These are phyloP conservation scores for Mycena maculata DNA, from an alignment of 768 basidiomycete species.

Conservation along the genomic window DNA sequence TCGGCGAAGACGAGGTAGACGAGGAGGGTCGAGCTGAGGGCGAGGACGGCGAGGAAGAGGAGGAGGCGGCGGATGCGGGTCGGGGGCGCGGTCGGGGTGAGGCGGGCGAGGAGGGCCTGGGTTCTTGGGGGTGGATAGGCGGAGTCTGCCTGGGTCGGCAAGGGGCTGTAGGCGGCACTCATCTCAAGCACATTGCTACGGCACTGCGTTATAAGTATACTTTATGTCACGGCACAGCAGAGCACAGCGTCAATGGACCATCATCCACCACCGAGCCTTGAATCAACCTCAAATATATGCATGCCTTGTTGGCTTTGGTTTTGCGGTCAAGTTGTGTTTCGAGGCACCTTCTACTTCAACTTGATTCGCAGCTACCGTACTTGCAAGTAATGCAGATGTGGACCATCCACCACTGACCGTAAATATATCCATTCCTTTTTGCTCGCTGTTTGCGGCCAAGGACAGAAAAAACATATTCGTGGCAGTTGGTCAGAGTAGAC, in stretches of 20 bases:
- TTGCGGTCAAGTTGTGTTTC: too few species aligned
- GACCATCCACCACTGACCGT: constrained; percentile 7
- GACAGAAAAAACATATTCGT: too few species aligned
- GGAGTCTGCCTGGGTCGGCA: constrained; percentile 13
- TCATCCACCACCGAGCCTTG: too few species aligned
- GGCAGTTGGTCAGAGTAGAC: too few species aligned
- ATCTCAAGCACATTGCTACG: too few species aligned
- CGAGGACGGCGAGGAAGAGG: constrained; percentile 19
- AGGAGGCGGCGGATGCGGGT: constrained; percentile 27
- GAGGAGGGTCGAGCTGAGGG: constrained; percentile 16
- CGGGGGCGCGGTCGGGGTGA: constrained; percentile 9
- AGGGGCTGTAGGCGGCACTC: constrained; percentile 23
- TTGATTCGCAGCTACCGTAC: neutral
- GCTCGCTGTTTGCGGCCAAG: too few species aligned
- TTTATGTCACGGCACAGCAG: too few species aligned
- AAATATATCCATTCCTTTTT: too few species aligned
- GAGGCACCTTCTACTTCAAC: neutral
- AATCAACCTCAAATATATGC: neutral
- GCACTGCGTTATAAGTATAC: too few species aligned
- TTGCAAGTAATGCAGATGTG: neutral
- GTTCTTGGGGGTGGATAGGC: neutral
- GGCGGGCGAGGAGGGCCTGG: constrained; percentile 14
- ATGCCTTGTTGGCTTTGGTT: neutral
- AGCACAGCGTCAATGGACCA: too few species aligned
- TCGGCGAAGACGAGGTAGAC: constrained; percentile 23